Conservation (phyloP, 78 protist genomes). For the Dictyostelium intermedium region DNA sequence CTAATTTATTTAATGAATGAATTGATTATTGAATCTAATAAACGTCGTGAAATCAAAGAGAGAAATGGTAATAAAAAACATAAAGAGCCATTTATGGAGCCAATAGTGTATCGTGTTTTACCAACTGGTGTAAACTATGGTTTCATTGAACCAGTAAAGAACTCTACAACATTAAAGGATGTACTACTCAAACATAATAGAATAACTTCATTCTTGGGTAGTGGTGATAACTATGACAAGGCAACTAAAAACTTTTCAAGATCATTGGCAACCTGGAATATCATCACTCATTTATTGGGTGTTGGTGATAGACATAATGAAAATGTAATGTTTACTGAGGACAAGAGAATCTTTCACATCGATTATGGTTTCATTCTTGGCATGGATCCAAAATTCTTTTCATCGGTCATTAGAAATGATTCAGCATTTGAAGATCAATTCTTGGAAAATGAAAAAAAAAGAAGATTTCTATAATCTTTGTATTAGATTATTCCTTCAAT, state of each 20-base stretch:
- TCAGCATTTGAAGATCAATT: background rate
- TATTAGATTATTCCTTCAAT: background rate
- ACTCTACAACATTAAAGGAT: conserved; percentile 52
- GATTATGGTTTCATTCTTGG: conserved; percentile 98
- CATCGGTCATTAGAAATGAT: conserved; percentile 7
- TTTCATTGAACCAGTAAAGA: conserved; percentile 74
- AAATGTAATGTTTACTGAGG: conserved; percentile 88
- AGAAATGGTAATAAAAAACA: background rate
- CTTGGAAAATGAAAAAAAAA: background rate
- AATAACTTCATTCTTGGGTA: background rate
- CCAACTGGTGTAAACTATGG: conserved; percentile 62
- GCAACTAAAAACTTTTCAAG: background rate
- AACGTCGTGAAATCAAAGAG: background rate
- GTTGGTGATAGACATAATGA: conserved; percentile 97
- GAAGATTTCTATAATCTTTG: background rate
- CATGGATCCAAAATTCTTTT: conserved; percentile 71
- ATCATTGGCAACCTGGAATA: conserved; percentile 94
- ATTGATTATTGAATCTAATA: background rate
- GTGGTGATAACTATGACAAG: background rate
- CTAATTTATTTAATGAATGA: conserved; percentile 90
- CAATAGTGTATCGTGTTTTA: conserved; percentile 30
- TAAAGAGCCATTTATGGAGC: background rate
- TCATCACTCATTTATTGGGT: conserved; percentile 95
- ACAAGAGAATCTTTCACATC: conserved; percentile 93
- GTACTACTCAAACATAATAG: background rate